phyloP scores from a whole-genome alignment of 495 filamentous ascomycete species.

The Bryoglossum gracile region DNA sequence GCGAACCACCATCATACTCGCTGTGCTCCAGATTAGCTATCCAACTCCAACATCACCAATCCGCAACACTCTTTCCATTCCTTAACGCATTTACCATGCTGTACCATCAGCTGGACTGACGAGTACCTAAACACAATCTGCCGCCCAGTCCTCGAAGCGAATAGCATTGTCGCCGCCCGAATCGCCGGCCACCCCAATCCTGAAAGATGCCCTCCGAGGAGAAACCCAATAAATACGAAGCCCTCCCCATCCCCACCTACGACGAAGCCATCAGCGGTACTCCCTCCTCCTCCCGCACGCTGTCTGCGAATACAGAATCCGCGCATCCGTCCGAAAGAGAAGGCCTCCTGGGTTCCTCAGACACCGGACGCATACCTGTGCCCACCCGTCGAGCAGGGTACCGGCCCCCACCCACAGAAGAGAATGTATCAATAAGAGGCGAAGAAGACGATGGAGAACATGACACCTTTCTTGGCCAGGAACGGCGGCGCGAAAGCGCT shows the following conservation, averaged over 20 bases:
- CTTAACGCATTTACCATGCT: slow-evolving; percentile 13
- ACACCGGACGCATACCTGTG: slow-evolving; percentile 50
- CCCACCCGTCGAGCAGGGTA: slow-evolving; percentile 62
- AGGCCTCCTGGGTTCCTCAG: slow-evolving; percentile 21
- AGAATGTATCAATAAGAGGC: slow-evolving; percentile 32
- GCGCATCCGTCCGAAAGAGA: slow-evolving; percentile 32
- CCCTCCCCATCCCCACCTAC: slow-evolving; percentile 85
- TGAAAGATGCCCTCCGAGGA: slow-evolving; percentile 41
- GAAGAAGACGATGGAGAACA: slow-evolving; percentile 35
- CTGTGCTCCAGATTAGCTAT: too few relatives aligned
- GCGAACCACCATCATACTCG: too few relatives aligned
- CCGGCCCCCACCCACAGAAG: slow-evolving; percentile 21
- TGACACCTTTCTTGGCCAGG: slow-evolving; percentile 18
- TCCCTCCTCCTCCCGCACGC: slow-evolving; percentile 20
- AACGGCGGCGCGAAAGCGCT: slow-evolving; percentile 25
- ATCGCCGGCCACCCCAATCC: background rate
- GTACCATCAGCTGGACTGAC: slow-evolving; percentile 24
- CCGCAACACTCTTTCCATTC: background rate
- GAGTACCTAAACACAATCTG: slow-evolving; percentile 1
- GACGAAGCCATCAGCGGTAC: slow-evolving; percentile 66
- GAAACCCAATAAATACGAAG: slow-evolving; percentile 52
- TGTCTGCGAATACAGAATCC: slow-evolving; percentile 5
- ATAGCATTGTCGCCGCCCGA: background rate
- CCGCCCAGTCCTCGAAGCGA: background rate
- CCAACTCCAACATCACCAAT: background rate